These are phyloP conservation scores for Penicillium paradoxum DNA, from an alignment of 495 filamentous ascomycete species.

Conservation along the genomic window DNA sequence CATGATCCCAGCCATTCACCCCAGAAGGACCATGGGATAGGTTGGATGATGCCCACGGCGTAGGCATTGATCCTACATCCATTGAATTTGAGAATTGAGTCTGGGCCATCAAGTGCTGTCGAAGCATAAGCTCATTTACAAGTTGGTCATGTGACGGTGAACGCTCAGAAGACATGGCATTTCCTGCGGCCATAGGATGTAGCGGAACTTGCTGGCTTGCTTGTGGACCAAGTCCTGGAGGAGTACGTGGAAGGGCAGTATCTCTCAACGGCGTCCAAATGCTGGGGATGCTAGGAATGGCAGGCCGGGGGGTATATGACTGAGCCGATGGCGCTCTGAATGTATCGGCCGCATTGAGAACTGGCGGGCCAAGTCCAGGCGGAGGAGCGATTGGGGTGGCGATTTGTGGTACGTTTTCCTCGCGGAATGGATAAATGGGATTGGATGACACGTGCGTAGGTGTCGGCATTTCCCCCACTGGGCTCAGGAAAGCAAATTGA, in stretches of 20 bases:
- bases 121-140: constrained; percentile 27
- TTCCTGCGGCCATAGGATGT: constrained; percentile 13
- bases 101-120: constrained; percentile 28
- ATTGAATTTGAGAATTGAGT: constrained; percentile 21
- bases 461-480: constrained; percentile 23
- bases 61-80: constrained; percentile 21
- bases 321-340: constrained; percentile 28
- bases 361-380: constrained; percentile 33
- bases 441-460: constrained; percentile 24
- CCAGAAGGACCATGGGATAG: constrained; percentile 14
- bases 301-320: constrained; percentile 31
- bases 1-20: constrained; percentile 24
- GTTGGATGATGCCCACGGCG: constrained; percentile 25
- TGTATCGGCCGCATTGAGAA: constrained; percentile 17
- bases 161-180: constrained; percentile 14
- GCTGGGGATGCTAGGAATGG: constrained; percentile 38
- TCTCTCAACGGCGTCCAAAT: constrained; percentile 43
- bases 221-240: constrained; percentile 32
- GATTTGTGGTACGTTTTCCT: constrained; percentile 21
- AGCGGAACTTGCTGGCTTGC: constrained; percentile 22
- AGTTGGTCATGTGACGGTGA: constrained; percentile 26
- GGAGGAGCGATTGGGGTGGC: constrained; percentile 33
- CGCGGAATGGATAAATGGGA: constrained; percentile 19
- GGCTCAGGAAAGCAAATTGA: constrained; percentile 21
- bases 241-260: constrained; percentile 30